A percentile compares a stretch with the other conserved stretches of the same genome.
Conservation (phyloP, 371 early-diverging fungal genomes). For the Mucor indicus region DNA sequence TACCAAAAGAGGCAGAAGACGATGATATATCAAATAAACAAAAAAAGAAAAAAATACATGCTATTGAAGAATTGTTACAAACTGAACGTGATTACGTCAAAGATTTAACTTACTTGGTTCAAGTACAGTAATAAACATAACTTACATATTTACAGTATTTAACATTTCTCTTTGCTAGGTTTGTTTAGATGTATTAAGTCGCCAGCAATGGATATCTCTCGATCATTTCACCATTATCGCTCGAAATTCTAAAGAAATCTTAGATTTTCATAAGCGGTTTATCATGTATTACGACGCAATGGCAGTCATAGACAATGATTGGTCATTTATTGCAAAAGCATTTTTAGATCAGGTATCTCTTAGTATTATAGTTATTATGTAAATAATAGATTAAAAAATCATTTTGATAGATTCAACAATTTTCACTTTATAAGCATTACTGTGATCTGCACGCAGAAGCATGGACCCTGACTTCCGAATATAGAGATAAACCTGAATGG, state of each 20-base stretch:
- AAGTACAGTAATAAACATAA: conserved; percentile 20
- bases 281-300: conserved; percentile 3
- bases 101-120: conserved; percentile 33
- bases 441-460: conserved; percentile 44
- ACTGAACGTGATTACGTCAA: conserved; percentile 47
- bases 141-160: background rate
- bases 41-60: conserved; percentile 29
- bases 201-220: conserved; percentile 35
- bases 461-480: conserved; percentile 29
- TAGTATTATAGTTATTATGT: background rate
- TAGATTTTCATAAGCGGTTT: conserved; percentile 33
- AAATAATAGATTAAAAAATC: no score
- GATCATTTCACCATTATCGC: conserved; percentile 30
- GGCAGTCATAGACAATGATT: background rate
- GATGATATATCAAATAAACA: background rate
- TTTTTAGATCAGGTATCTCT: conserved; percentile 39
- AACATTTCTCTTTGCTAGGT: conserved; percentile 15
- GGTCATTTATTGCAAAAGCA: conserved; percentile 25
- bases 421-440: conserved; percentile 39
- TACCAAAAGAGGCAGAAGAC: background rate
- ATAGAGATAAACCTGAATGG: conserved; percentile 46
- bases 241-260: conserved; percentile 35
- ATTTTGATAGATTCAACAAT: conserved; percentile 22
- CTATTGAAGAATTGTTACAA: conserved; percentile 39
- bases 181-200: conserved; percentile 26